These are phyloP conservation scores for Kazachstania psychrophila DNA, from an alignment of 805 yeast genomes.

Conservation along the genomic window DNA sequence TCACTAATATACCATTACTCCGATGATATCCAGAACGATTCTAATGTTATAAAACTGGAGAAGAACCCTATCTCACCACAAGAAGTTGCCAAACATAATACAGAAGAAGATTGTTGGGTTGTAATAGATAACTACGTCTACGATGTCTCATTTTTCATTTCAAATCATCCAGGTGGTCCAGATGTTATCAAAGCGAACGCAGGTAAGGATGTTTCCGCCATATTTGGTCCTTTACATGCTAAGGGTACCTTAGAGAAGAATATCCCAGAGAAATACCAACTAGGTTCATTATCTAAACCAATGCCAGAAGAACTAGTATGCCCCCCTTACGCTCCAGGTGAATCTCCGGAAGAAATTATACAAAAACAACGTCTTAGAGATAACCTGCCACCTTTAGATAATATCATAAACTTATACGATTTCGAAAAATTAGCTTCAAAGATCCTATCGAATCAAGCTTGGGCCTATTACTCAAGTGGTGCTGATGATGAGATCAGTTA, in stretches of 20 bases:
- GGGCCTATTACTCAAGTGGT: slow-evolving; percentile 91
- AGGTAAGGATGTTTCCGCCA: slow-evolving; percentile 72
- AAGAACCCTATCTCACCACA: slow-evolving; percentile 22
- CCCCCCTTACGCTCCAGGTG: slow-evolving; percentile 29
- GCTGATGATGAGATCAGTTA: slow-evolving; percentile 87
- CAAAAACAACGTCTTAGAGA: slow-evolving; percentile 25
- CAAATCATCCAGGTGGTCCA: slow-evolving; percentile 74
- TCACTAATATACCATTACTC: too few species aligned
- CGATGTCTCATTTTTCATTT: slow-evolving; percentile 63
- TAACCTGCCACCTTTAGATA: slow-evolving; percentile 58
- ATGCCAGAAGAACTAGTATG: slow-evolving; percentile 25
- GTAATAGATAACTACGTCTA: slow-evolving; percentile 71
- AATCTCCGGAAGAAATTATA: slow-evolving; percentile 25
- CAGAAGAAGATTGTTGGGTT: slow-evolving; percentile 76
- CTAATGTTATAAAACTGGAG: too few species aligned
- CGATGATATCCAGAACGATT: too few species aligned
- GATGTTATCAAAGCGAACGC: slow-evolving; percentile 74
- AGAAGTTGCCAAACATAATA: slow-evolving; percentile 61
- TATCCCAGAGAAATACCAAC: slow-evolving; percentile 48
- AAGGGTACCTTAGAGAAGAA: slow-evolving; percentile 68
- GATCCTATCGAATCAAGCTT: slow-evolving; percentile 67
- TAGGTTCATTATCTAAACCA: slow-evolving; percentile 44
- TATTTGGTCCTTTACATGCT: slow-evolving; percentile 86
- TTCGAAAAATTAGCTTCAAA: slow-evolving; percentile 80
- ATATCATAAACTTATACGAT: slow-evolving; percentile 70